Evolutionary conservation across 2,329 filamentous ascomycete species (phyloP).

Genomic region (Xylaria sp.): DNA sequence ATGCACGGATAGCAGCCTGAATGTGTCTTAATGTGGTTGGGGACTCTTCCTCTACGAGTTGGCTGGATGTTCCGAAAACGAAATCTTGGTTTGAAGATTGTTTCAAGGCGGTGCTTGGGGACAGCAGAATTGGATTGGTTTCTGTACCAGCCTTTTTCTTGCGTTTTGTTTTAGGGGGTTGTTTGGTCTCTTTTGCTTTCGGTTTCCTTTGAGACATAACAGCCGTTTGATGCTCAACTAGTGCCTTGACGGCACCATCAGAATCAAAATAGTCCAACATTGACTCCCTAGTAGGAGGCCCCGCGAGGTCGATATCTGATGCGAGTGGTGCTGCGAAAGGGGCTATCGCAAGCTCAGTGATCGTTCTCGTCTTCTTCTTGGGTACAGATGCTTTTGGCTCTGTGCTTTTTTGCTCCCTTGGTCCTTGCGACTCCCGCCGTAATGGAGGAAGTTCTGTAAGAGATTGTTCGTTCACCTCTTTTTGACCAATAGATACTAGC

Average conservation of each 20-base stretch:
- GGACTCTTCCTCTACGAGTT: slow-evolving; percentile 78
- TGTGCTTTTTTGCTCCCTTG: slow-evolving; percentile 45
- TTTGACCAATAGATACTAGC: slow-evolving; percentile 54
- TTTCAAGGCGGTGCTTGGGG: slow-evolving; percentile 74
- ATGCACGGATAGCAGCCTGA: slow-evolving; percentile 70
- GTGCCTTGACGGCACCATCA: slow-evolving; percentile 50
- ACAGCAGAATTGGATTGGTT: slow-evolving; percentile 68
- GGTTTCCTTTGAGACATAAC: slow-evolving; percentile 49
- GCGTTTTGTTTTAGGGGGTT: slow-evolving; percentile 44
- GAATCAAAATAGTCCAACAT: slow-evolving; percentile 60
- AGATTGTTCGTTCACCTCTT: slow-evolving; percentile 40
- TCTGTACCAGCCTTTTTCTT: slow-evolving; percentile 54
- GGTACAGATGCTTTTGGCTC: slow-evolving; percentile 63
- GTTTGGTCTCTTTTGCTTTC: slow-evolving; percentile 54
- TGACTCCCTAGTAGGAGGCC: slow-evolving; percentile 50
- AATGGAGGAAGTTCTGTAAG: slow-evolving; percentile 50
- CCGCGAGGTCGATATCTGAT: slow-evolving; percentile 48
- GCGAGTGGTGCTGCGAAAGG: slow-evolving; percentile 65
- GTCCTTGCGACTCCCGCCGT: slow-evolving; percentile 2
- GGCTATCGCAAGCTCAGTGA: slow-evolving; percentile 81
- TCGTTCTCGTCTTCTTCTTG: slow-evolving; percentile 78
- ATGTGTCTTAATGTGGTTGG: slow-evolving; percentile 72
- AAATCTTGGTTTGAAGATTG: slow-evolving; percentile 78
- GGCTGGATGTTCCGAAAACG: slow-evolving; percentile 87
- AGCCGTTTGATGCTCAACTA: slow-evolving; percentile 51